These are phyloP conservation scores for Venturia asperata DNA, from an alignment of 2,329 filamentous ascomycete genomes.

Conservation along the genomic window DNA sequence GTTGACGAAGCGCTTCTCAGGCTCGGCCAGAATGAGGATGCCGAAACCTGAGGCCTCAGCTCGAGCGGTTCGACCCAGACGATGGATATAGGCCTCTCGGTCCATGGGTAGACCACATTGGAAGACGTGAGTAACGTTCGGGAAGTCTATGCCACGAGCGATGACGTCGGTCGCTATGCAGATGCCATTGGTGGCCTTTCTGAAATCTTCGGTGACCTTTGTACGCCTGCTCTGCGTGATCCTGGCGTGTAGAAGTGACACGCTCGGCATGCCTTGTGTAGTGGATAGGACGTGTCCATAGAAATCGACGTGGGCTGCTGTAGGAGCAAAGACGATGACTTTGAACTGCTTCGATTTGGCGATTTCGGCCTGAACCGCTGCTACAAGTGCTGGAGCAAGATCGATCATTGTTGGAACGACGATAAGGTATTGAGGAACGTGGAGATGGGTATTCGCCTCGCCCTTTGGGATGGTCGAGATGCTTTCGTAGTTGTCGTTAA, in stretches of 20 bases:
- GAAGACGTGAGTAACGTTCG: slow-evolving; percentile 86
- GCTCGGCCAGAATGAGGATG: slow-evolving; percentile 47
- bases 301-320: slow-evolving; percentile 37
- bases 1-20: slow-evolving; percentile 46
- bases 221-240: slow-evolving; percentile 83
- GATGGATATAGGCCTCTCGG: slow-evolving; percentile 94
- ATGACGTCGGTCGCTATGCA: slow-evolving; percentile 95
- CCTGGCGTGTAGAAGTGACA: slow-evolving; percentile 87
- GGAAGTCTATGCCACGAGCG: slow-evolving; percentile 88
- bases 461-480: slow-evolving; percentile 76
- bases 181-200: slow-evolving; percentile 70
- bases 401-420: slow-evolving; percentile 45
- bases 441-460: slow-evolving; percentile 80
- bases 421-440: slow-evolving; percentile 83
- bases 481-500: slow-evolving; percentile 67
- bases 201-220: slow-evolving; percentile 82
- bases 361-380: slow-evolving; percentile 56
- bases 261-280: slow-evolving; percentile 73
- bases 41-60: slow-evolving; percentile 59
- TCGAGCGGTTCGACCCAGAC: slow-evolving; percentile 67
- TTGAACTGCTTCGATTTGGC: slow-evolving; percentile 57
- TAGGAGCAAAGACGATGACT: slow-evolving; percentile 55
- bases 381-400: slow-evolving; percentile 40
- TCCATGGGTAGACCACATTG: slow-evolving; percentile 94
- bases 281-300: slow-evolving; percentile 25